Base-by-base conservation (phyloP, 768 basidiomycete species). In the Symmetrospora coprosmae region DNA sequence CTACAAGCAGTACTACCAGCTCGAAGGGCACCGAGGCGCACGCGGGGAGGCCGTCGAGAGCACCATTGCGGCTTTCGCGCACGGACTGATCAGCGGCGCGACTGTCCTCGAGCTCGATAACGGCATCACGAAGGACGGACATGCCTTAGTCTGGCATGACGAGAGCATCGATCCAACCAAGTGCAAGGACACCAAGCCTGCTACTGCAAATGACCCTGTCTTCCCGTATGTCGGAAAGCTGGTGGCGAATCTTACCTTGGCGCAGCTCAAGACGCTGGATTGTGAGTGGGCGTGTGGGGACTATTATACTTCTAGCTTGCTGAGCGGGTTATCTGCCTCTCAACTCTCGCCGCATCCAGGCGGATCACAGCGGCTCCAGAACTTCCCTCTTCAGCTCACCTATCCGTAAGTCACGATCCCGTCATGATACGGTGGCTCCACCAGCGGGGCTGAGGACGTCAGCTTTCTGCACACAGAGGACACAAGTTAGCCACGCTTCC, bases 201-300 rank as follows among this genome's bases (percentile, higher is more conserved):
- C 41, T 2, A 28, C 6, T n/a, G 53, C 17, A 27, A 27, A 53
- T 30, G 61, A 62, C 25, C 50, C 61, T 14, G 21, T 35, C 9
- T 62, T 33, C 45, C 61, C 61, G 2, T 62, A 62, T 25, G 50
- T 62, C 53, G 61, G 61, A 6, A 49, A 61, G 28, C 43, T 59
- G 31, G 35, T 65, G 3, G 64, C 64, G n/a, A 65, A 65, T 34
- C 53, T 65, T 23, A 65, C 64, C 39, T 41, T 65, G 6, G 64
- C 61, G 5, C 64, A 65, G 51, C 34, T 65, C 37, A 62, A 65
- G 48, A 62, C 64, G 31, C 53, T 65, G 4, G 62, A 64, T 19
- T 64, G 55, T 14, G 43, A 9, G 41, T 14, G 11, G 21, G n/a
- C n/a, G n/a, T n/a, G n/a, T n/a, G n/a, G n/a, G n/a, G n/a, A n/a